phyloP scores from a whole-genome alignment of 2,329 filamentous ascomycete species.

The Xylariaceae sp. region DNA sequence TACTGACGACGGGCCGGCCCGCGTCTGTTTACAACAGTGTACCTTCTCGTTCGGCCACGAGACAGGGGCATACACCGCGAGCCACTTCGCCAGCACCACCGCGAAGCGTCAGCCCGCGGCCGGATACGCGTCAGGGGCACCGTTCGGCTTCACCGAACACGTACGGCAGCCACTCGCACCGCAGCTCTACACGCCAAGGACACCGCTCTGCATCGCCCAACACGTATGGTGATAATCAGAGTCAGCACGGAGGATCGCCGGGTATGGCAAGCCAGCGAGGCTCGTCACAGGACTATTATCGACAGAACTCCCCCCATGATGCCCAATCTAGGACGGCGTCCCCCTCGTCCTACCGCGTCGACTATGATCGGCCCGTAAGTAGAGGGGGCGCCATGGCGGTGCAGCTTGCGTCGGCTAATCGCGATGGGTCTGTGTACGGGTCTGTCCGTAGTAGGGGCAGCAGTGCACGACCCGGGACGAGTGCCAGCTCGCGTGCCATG shows the following conservation, averaged over 20 bases:
- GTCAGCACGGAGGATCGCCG: conserved; percentile 32
- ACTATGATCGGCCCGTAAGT: conserved; percentile 46
- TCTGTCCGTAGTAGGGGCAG: conserved; percentile 43
- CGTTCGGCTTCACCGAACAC: conserved; percentile 29
- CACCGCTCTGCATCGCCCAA: conserved; percentile 26
- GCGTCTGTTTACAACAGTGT: conserved; percentile 36
- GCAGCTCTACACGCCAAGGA: conserved; percentile 31
- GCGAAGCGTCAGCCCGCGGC: conserved; percentile 49
- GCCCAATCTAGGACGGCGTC: conserved; percentile 41
- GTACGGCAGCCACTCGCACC: conserved; percentile 24
- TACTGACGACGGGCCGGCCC: conserved; percentile 53
- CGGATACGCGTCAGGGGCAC: conserved; percentile 38
- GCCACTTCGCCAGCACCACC: conserved; percentile 64
- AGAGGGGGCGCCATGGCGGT: conserved; percentile 56
- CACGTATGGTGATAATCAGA: conserved; percentile 22
- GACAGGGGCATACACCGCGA: conserved; percentile 54
- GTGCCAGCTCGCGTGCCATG: conserved; percentile 42
- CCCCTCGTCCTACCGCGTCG: conserved; percentile 42
- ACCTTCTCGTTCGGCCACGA: conserved; percentile 52
- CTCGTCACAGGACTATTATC: conserved; percentile 46
- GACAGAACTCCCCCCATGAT: conserved; percentile 48
- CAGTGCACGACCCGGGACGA: conserved; percentile 44
- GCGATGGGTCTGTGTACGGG: conserved; percentile 49
- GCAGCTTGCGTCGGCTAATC: conserved; percentile 56
- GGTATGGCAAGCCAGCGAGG: conserved; percentile 40